Evolutionary conservation across 345 rosid species (phyloP).

Genomic region (Lumnitzera racemosa): DNA sequence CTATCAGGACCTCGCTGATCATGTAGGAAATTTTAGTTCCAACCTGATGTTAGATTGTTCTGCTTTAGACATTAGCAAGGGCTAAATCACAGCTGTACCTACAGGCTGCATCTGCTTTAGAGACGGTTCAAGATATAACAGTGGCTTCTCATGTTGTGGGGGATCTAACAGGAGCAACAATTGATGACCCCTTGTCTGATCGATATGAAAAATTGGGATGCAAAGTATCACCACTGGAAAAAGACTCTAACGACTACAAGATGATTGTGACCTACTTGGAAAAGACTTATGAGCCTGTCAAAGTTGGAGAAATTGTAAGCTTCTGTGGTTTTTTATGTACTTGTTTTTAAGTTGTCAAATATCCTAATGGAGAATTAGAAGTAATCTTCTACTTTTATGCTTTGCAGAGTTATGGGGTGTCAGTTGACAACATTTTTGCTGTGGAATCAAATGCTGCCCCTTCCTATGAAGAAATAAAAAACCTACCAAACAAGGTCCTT

Average conservation of each 20-base stretch:
- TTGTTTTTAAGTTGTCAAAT: too few species aligned
- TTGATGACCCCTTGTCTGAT: constrained; percentile 66
- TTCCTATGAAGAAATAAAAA: constrained; percentile 56
- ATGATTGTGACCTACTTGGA: constrained; percentile 59
- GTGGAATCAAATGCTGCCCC: constrained; percentile 50
- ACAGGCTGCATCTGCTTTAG: constrained; percentile 58
- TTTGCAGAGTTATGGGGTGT: constrained; percentile 51
- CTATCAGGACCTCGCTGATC: constrained; percentile 61
- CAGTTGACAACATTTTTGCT: constrained; percentile 48
- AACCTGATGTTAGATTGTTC: neutral
- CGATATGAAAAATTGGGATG: constrained; percentile 50
- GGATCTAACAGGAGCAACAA: constrained; percentile 56
- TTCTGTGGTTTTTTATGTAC: neutral
- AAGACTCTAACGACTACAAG: constrained; percentile 66
- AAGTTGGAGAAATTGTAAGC: constrained; percentile 59
- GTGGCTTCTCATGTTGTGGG: constrained; percentile 68
- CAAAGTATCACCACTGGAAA: constrained; percentile 40
- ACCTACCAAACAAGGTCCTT: constrained; percentile 57
- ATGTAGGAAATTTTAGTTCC: constrained; percentile 24
- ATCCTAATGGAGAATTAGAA: neutral
- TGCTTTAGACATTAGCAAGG: neutral
- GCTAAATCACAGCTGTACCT: neutral
- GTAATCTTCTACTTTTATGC: neutral
- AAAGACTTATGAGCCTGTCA: constrained; percentile 68
- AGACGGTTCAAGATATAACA: constrained; percentile 56